A percentile compares a stretch with the other conserved stretches of the same genome.
phyloP scores from a whole-genome alignment of 345 rosid species.

The Rhizophora apiculata region DNA sequence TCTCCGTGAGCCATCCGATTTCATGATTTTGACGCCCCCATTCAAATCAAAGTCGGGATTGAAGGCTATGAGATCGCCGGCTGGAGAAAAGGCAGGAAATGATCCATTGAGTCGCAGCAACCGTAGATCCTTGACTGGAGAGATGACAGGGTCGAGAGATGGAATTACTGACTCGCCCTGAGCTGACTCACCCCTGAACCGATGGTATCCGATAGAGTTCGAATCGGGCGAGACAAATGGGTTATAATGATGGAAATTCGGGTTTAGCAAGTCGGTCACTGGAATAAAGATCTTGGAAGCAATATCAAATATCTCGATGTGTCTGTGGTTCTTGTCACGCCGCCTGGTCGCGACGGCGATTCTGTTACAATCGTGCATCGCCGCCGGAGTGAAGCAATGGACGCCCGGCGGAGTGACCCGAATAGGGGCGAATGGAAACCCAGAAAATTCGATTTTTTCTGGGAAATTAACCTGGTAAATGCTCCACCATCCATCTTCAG shows the following conservation, averaged over 20 bases:
- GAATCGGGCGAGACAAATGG: constrained; percentile 69
- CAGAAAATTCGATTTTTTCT: constrained; percentile 18
- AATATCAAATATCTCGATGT: constrained; percentile 65
- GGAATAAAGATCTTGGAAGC: constrained; percentile 39
- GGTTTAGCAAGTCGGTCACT: constrained; percentile 56
- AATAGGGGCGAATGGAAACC: constrained; percentile 32
- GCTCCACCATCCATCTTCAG: constrained; percentile 97
- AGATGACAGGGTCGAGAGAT: constrained; percentile 56
- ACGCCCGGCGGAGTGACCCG: constrained; percentile 82
- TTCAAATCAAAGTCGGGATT: constrained; percentile 40
- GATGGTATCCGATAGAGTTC: constrained; percentile 59
- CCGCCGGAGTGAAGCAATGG: constrained; percentile 90
- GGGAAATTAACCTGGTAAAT: constrained; percentile 49
- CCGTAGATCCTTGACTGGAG: constrained; percentile 50
- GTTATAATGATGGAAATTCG: constrained; percentile 67
- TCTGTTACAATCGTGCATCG: constrained; percentile 51
- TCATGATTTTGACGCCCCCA: constrained; percentile 50
- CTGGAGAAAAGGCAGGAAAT: constrained; percentile 66
- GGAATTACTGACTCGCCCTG: constrained; percentile 51
- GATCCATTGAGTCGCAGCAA: constrained; percentile 63
- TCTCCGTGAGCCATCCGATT: constrained; percentile 71
- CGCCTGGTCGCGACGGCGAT: constrained; percentile 78
- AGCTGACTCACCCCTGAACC: constrained; percentile 67
- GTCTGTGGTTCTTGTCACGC: constrained; percentile 40
- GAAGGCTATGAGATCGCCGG: constrained; percentile 53